phyloP scores from a whole-genome alignment of 768 basidiomycete genomes.

The Fistulinella prunicolor region DNA sequence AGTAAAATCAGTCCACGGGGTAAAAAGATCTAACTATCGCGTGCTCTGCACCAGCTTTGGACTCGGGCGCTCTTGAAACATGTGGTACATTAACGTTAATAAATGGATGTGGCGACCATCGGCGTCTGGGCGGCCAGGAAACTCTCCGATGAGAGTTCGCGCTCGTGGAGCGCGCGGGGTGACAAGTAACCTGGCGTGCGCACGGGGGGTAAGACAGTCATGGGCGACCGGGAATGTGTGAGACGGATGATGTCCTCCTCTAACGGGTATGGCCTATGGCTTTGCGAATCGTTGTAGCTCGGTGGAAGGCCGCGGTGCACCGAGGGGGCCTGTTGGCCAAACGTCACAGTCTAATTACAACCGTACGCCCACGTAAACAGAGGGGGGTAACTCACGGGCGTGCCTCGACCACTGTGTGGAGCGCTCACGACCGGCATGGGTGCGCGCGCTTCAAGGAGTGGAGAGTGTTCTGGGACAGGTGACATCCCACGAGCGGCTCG shows the following conservation, averaged over 20 bases:
- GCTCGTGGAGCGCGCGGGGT: conserved; percentile 18
- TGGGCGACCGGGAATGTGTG: conserved; percentile 25
- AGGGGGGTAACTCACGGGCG: conserved; percentile 13
- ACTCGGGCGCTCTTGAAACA: conserved; percentile 5
- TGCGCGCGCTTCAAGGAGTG: background rate
- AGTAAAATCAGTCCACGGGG: background rate
- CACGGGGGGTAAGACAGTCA: conserved; percentile 37
- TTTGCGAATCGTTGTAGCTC: conserved; percentile 14
- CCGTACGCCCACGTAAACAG: background rate
- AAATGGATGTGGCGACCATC: conserved; percentile 19
- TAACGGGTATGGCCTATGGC: conserved; percentile 17
- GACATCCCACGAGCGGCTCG: conserved; percentile 3
- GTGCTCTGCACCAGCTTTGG: background rate
- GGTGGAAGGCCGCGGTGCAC: conserved; percentile 11
- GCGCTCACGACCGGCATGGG: background rate
- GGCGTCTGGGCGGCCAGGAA: conserved; percentile 25
- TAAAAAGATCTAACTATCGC: background rate
- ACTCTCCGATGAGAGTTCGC: conserved; percentile 26
- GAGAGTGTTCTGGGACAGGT: conserved; percentile 2
- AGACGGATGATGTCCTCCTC: conserved; percentile 22
- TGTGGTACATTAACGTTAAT: conserved; percentile 16
- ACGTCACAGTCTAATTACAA: background rate
- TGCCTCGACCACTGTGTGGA: conserved; percentile 4
- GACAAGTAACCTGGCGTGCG: conserved; percentile 34
- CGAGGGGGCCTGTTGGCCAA: conserved; percentile 5